Conservation (phyloP, 257 asterid species). For the Prunella vulgaris region DNA sequence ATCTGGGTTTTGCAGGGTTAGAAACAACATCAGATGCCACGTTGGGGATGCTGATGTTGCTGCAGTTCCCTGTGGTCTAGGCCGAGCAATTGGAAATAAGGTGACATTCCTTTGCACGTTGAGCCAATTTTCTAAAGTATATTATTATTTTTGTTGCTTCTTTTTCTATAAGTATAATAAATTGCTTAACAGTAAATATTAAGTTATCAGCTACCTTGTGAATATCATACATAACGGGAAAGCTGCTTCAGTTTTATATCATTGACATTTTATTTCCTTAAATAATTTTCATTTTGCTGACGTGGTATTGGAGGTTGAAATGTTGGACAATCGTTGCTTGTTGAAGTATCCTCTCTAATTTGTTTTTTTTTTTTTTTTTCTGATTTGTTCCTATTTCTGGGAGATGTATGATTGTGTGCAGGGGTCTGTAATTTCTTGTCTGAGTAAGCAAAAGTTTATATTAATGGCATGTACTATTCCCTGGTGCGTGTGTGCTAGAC, state of each 20-base stretch:
- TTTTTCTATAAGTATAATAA: background rate
- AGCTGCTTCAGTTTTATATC: no score
- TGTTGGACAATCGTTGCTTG: background rate
- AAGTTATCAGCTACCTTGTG: no score
- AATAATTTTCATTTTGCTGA: no score
- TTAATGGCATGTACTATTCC: slow-evolving; percentile 5
- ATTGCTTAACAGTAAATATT: no score
- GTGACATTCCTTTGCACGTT: slow-evolving; percentile 32
- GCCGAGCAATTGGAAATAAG: slow-evolving; percentile 97
- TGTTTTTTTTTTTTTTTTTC: background rate
- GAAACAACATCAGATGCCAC: slow-evolving; percentile 55
- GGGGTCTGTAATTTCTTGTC: background rate
- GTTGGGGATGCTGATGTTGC: slow-evolving; percentile 95
- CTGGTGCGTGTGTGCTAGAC: background rate
- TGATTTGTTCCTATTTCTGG: background rate
- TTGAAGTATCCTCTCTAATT: background rate
- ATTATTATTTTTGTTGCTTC: background rate
- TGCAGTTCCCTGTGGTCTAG: slow-evolving; percentile 98
- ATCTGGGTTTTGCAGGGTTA: slow-evolving; percentile 44
- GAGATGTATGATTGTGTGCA: slow-evolving; percentile 8
- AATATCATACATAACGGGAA: no score
- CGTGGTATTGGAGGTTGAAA: background rate
- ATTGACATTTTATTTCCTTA: no score
- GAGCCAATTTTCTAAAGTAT: background rate
- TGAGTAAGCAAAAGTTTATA: background rate